Conservation (phyloP, 2,329 filamentous ascomycete genomes). For the Trichoderma lentiforme region DNA sequence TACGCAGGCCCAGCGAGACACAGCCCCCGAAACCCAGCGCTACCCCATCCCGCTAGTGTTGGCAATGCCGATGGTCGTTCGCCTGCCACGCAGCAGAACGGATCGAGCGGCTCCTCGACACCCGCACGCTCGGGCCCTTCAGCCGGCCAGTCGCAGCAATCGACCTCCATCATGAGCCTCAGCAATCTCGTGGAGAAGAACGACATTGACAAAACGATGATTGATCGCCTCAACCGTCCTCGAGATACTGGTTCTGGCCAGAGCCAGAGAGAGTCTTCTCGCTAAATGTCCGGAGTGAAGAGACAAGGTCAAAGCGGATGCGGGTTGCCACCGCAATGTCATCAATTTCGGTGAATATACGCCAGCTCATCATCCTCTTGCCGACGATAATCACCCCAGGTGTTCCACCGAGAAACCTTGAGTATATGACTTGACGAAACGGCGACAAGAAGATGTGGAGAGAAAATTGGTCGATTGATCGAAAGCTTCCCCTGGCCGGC, state of each 20-base stretch:
- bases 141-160: slow-evolving; percentile 12
- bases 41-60: slow-evolving; percentile 30
- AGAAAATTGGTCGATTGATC: background rate
- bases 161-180: slow-evolving; percentile 50
- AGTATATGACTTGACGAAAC: background rate
- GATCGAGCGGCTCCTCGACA: slow-evolving; percentile 37
- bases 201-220: slow-evolving; percentile 56
- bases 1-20: slow-evolving; percentile 35
- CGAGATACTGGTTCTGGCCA: slow-evolving; percentile 18
- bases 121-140: slow-evolving; percentile 30
- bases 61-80: slow-evolving; percentile 34
- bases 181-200: slow-evolving; percentile 50
- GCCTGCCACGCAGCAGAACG: slow-evolving; percentile 33
- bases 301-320: background rate
- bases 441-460: background rate
- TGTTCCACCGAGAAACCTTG: background rate
- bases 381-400: slow-evolving; percentile 20
- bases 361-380: slow-evolving; percentile 10
- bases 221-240: slow-evolving; percentile 47
- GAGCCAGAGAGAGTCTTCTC: slow-evolving; percentile 13
- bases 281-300: slow-evolving; percentile 2
- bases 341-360: background rate
- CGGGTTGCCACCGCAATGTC: background rate
- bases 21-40: slow-evolving; percentile 39
- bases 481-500: background rate